phyloP scores from a whole-genome alignment of 495 filamentous ascomycete genomes.

The Tuber magnatum region DNA sequence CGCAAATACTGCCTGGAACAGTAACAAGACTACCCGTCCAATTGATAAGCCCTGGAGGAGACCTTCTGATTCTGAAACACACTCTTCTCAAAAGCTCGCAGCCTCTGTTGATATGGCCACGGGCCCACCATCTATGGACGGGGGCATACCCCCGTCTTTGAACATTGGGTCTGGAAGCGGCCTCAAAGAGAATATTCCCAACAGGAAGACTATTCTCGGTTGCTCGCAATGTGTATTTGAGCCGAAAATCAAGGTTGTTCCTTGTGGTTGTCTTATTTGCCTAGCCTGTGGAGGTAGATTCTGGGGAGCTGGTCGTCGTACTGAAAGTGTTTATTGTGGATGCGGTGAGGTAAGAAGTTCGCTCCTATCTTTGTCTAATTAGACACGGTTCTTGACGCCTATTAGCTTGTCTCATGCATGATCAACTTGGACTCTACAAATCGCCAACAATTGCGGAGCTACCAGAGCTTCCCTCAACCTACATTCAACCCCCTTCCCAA shows the following conservation, averaged over 20 bases:
- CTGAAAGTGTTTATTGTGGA: constrained; percentile 35
- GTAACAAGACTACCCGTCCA: constrained; percentile 23
- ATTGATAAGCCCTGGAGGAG: constrained; percentile 36
- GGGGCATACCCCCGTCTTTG: constrained; percentile 4
- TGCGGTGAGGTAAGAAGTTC: constrained; percentile 35
- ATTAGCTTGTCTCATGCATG: constrained; percentile 36
- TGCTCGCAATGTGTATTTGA: constrained; percentile 40
- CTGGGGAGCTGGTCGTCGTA: constrained; percentile 28
- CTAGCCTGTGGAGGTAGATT: constrained; percentile 36
- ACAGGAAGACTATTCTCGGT: constrained; percentile 28
- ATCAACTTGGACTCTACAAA: constrained; percentile 27
- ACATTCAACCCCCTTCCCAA: constrained; percentile 4
- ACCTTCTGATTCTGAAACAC: constrained; percentile 20
- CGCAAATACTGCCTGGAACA: constrained; percentile 21
- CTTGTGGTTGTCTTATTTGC: constrained; percentile 39
- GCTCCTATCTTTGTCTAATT: neutral
- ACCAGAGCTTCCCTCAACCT: neutral
- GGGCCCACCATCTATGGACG: constrained; percentile 12
- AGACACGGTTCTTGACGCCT: constrained; percentile 7
- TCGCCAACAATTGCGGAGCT: neutral
- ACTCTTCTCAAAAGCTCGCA: constrained; percentile 28
- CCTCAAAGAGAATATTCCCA: constrained; percentile 4
- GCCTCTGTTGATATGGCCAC: constrained; percentile 12
- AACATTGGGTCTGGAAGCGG: constrained; percentile 9
- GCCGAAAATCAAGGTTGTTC: constrained; percentile 36